Base-by-base conservation (phyloP, 352 stramenopile genomes). In the Globisporangium alternatum region DNA sequence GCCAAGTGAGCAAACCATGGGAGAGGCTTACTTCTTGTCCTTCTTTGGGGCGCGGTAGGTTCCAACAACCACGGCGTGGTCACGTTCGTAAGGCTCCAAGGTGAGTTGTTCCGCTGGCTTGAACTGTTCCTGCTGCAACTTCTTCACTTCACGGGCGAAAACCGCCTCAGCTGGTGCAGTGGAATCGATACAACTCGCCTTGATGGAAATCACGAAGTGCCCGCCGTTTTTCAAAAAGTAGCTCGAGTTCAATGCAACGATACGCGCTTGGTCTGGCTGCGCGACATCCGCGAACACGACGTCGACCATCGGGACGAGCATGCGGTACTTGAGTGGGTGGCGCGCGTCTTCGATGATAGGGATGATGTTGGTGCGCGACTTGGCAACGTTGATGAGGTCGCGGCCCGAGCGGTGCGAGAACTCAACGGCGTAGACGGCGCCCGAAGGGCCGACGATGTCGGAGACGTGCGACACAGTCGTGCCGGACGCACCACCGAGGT, bases 201-300 rank as follows among this genome's bases (percentile, higher is more conserved):
- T 99, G 87, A 99, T 99, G 49, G 97, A 98, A 76, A 99, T 99
- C 12, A 99, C 96, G 57, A 98, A 98, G 88, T 99, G 97, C 65
- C 98, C 98, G 65, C 97, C 97, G 82, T 98, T 99, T 82, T 99
- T 99, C 55, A 99, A 82, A 81, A 99, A 99, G 85, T 99, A 98
- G 75, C 98, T 97, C 15, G 97, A 89, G 81, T 99, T 99, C 48
- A 99, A 75, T 8, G 95, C 96, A 44, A 99, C 97, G 67, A 99
- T 99, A 91, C 98, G 97, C 12, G 97, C 97, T 71, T 99, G 98
- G 85, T 99, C 98, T 10, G 98, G 97, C 79, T 99, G 98, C 17
- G 98, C 98, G 28, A 99, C 97, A 90, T 99, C 98, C 33, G 98
- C 98, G 80, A 99, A 99, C 43, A 99, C 88, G 53, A 81, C 90